Percentiles rank a stretch among this genome's conserved stretches.
These are phyloP conservation scores for Coemansia sp. DNA, from an alignment of 192 early-diverging fungal species.

Conservation along the genomic window DNA sequence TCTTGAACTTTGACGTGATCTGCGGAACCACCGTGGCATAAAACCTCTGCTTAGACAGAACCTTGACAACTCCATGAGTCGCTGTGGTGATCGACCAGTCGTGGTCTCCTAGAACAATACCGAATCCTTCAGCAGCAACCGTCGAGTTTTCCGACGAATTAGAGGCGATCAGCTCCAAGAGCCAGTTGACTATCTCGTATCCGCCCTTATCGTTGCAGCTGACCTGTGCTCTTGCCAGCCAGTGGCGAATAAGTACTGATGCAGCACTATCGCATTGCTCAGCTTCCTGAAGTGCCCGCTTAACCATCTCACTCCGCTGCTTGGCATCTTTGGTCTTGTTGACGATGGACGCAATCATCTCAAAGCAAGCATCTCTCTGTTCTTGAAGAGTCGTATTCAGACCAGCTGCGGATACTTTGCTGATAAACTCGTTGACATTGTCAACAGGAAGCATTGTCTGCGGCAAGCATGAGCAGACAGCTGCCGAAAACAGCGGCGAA, in stretches of 20 bases:
- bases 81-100: constrained; percentile 69
- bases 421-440: constrained; percentile 49
- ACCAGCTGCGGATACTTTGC: constrained; percentile 42
- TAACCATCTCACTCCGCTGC: constrained; percentile 28
- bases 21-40: constrained; percentile 77
- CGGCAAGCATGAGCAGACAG: constrained; percentile 42
- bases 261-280: neutral
- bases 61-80: constrained; percentile 52
- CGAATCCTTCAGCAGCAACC: constrained; percentile 68
- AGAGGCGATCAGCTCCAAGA: constrained; percentile 30
- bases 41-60: constrained; percentile 84
- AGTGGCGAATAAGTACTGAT: constrained; percentile 28
- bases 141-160: constrained; percentile 7
- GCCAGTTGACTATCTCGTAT: constrained; percentile 39
- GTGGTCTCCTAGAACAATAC: constrained; percentile 75
- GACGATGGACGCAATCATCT: constrained; percentile 62
- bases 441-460: constrained; percentile 59
- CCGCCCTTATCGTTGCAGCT: constrained; percentile 45
- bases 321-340: constrained; percentile 65
- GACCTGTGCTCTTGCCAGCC: constrained; percentile 46
- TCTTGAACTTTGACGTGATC: constrained; percentile 60
- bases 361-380: constrained; percentile 58
- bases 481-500: constrained; percentile 38
- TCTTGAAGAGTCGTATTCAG: constrained; percentile 41
- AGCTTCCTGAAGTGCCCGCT: neutral